Base-by-base conservation (phyloP, 139 green algal species). In the Chloropicon primus region DNA sequence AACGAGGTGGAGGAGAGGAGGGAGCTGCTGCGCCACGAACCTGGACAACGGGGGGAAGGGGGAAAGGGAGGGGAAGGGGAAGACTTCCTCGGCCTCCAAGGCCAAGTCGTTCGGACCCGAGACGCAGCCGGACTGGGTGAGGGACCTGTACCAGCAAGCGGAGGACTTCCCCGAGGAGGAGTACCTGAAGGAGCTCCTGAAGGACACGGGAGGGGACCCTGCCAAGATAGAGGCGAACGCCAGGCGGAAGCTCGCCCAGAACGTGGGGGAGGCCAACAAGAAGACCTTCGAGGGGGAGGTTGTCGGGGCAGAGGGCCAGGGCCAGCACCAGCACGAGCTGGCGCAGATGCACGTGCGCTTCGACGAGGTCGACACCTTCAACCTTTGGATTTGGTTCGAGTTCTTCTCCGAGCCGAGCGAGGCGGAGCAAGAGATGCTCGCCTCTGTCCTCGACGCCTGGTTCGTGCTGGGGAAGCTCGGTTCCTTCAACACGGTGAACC, bases 391-490 rank as follows among this genome's bases (percentile, higher is more conserved):
- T 25, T 91, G 87, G 86, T 72, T 91, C 24, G 82, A 92, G 80
- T 81, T 90, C 22, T 74, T 81, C 22, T 25, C 76, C 1, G 2
- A 73, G 0, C 84, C 85, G 0, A 76, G 76, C 21, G n/a, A 78
- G 0, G 28, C 80, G 0, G 89, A 92, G 73, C 21, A 54, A 25
- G 85, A 93, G 41, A 2, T 91, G 81, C 80, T 93, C 25, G 80
- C 91, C 73, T 84, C 87, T 2, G 80, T 92, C 28, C 25, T 97
- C 3, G 84, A 85, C 54, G 85, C 82, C 24, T 97, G 92, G 92
- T 97, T 94, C 81, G 84, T 92, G 73, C 27, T 97, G 25, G 92
- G 92, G 26, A 94, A 92, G 76, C 77, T 97, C 27, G 92, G 92
- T 0, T 92, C 83, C 27, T 97, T 86, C 86, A 95, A 97, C 82